Conservation (phyloP, 1,284 basidiomycete genomes). For the Cutaneotrichosporon mucoides region DNA sequence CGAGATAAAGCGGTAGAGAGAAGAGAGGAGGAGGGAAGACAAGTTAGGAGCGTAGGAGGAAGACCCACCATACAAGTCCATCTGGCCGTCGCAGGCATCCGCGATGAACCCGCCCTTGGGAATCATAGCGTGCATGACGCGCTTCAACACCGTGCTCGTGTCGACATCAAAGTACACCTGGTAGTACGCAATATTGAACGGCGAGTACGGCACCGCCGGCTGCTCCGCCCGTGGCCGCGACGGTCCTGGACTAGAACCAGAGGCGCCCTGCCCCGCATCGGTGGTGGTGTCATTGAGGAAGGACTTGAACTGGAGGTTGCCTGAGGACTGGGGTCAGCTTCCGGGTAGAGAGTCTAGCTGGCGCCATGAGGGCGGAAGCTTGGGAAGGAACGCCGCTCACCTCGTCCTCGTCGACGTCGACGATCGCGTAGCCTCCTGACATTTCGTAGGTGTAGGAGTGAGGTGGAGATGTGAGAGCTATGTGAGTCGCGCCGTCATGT, state of each 20-base stretch:
- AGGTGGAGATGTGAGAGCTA: no score
- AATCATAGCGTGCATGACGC: conserved; percentile 49
- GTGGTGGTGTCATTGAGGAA: conserved; percentile 25
- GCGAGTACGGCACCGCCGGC: conserved; percentile 36
- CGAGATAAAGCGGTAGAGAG: no score
- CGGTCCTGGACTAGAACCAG: no score
- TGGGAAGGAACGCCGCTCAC: conserved; percentile 15
- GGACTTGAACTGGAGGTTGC: conserved; percentile 47
- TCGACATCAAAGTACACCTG: conserved; percentile 53
- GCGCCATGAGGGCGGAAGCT: no score
- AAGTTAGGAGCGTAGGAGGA: no score
- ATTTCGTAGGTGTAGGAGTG: conserved; percentile 8
- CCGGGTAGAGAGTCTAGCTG: no score
- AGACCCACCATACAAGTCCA: conserved; percentile 62
- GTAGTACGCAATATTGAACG: conserved; percentile 51
- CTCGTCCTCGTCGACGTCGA: conserved; percentile 48
- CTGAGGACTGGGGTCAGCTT: conserved; percentile 2
- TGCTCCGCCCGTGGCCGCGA: neutral
- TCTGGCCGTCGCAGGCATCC: conserved; percentile 50
- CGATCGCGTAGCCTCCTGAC: conserved; percentile 44
- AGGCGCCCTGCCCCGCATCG: neutral
- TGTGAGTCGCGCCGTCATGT: no score
- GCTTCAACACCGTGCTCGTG: conserved; percentile 48
- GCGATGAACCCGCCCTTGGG: conserved; percentile 51
- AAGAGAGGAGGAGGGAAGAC: no score